Conservation (phyloP, 345 rosid species). For the Raphanus sativus region DNA sequence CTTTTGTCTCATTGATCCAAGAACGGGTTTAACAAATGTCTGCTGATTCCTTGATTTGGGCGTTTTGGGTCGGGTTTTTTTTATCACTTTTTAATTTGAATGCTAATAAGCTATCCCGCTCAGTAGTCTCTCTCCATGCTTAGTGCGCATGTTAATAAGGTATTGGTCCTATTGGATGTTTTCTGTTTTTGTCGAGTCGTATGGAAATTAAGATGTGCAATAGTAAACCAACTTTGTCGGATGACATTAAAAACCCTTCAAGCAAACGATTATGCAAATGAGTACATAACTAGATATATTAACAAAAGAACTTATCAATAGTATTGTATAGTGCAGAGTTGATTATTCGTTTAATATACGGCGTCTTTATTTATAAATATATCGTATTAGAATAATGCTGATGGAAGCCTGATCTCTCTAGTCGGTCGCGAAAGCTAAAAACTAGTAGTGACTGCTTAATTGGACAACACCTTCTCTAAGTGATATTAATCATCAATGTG, state of each 20-base stretch:
- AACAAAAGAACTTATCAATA: background rate
- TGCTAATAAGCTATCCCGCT: conserved; percentile 6
- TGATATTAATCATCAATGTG: background rate
- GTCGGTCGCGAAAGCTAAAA: conserved; percentile 16
- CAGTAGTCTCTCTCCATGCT: conserved; percentile 13
- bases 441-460: conserved; percentile 24
- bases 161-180: no score
- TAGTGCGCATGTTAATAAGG: no score
- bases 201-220: no score
- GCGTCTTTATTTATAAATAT: background rate
- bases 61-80: background rate
- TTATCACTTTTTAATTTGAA: background rate
- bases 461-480: conserved; percentile 13
- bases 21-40: conserved; percentile 21
- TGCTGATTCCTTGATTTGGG: conserved; percentile 4
- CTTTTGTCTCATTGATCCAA: conserved; percentile 40
- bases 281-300: background rate
- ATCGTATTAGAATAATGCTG: conserved; percentile 25
- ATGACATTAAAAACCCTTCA: background rate
- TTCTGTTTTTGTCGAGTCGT: no score
- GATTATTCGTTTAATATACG: background rate
- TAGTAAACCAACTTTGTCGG: background rate
- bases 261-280: conserved; percentile 6
- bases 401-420: conserved; percentile 35
- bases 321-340: background rate